phyloP scores from a whole-genome alignment of 1,139 yeast genomes.

The Suhomyces ambrosiae region DNA sequence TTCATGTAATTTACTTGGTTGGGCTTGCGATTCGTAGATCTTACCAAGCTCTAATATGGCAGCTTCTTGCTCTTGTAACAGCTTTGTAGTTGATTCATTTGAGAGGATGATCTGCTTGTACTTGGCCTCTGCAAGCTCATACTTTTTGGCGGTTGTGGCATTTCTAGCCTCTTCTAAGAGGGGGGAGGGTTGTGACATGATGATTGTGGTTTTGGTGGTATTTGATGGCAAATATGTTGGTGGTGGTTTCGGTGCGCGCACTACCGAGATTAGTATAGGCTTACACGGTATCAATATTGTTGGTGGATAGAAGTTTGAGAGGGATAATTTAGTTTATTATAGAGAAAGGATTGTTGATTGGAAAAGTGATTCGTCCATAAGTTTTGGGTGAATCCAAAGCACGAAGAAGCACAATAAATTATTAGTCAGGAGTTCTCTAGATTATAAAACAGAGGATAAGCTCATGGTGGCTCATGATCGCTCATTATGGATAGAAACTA shows the following conservation, averaged over 20 bases:
- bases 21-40: constrained; percentile 48
- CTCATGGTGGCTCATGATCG: too few species aligned
- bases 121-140: constrained; percentile 56
- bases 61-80: constrained; percentile 56
- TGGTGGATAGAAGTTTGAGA: too few species aligned
- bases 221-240: not conserved
- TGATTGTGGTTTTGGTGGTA: constrained; percentile 4
- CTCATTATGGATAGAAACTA: too few species aligned
- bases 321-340: too few species aligned
- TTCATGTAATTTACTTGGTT: constrained; percentile 54
- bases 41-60: constrained; percentile 67
- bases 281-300: too few species aligned
- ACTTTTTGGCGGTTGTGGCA: constrained; percentile 51
- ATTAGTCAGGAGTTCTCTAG: too few species aligned
- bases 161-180: constrained; percentile 60
- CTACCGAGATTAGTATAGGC: not conserved
- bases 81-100: constrained; percentile 30
- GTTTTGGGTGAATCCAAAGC: too few species aligned
- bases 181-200: constrained; percentile 25
- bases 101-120: constrained; percentile 50
- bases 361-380: too few species aligned
- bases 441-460: too few species aligned
- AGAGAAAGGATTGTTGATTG: too few species aligned
- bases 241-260: too few species aligned
- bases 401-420: too few species aligned